Evolutionary conservation across 345 rosid genomes (phyloP), one percentile per base, ranked within the genome.

Genomic region (Syzygium jambos): DNA sequence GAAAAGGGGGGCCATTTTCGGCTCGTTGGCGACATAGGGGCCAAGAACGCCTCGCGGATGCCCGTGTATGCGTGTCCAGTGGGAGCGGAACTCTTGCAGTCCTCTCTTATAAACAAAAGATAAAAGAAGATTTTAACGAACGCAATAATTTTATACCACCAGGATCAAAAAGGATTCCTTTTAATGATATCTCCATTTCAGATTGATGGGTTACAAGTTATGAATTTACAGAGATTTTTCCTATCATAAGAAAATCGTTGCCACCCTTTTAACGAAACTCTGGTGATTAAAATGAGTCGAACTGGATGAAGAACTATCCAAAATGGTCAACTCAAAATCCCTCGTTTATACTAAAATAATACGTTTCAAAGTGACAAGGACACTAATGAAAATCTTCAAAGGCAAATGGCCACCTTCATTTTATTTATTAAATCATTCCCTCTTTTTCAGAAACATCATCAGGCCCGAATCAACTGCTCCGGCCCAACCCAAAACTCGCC

Each of bases 121-220:
- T 19, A 73, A 17, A 10, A 34, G 80, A 73, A 7, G 80, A 5
- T 19, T 30, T 34, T 30, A 17, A 73, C 25, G 0, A 34, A 41
- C 13, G 46, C 13, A 19, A 19, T 34, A 17, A 73, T 34, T 73
- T 34, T 14, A 6, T 73, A 73, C 0, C 11, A 38, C 1, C 1
- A 9, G 21, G 25, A 2, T 9, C 4, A 14, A 11, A 73, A 9
- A 6, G 4, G 0, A 68, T 9, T 30, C 38, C 5, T 9, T 17
- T 5, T 2, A 9, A 73, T 68, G 13, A 30, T 34, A 68, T 68
- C 6, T 34, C 3, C 1, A 30, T 5, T 65, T 68, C 0, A 0
- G 3, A 30, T 68, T 4, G 13, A 3, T 68, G 2, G 22, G 7
- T 29, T 68, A 17, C 13, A 4, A 68, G 13, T 34, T 17, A 17